Conservation (phyloP, 2,329 filamentous ascomycete genomes). For the Zasmidium citrigriseum region DNA sequence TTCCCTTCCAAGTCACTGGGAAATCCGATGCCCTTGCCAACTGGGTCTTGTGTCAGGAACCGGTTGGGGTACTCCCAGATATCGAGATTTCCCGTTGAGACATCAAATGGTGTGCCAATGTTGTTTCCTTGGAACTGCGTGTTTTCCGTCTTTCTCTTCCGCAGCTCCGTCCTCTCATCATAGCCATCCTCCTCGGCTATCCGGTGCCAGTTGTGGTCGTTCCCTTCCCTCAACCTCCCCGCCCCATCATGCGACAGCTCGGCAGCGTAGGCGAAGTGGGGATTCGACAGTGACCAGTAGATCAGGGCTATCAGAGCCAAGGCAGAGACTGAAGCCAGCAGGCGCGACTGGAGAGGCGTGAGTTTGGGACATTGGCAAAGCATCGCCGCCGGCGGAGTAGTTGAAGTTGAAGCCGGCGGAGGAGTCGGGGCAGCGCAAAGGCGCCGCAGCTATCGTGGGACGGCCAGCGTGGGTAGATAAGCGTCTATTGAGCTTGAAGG, state of each 20-base stretch:
- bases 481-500: not conserved
- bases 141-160: constrained; percentile 35
- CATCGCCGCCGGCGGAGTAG: constrained; percentile 21
- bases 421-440: constrained; percentile 17
- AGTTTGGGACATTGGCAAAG: constrained; percentile 52
- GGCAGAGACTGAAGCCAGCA: constrained; percentile 66
- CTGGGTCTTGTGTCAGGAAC: constrained; percentile 51
- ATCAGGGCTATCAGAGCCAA: constrained; percentile 61
- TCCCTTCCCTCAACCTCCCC: constrained; percentile 39
- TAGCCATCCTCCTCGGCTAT: constrained; percentile 39
- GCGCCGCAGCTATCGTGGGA: constrained; percentile 19
- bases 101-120: constrained; percentile 49
- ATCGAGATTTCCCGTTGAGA: constrained; percentile 62
- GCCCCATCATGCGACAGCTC: constrained; percentile 46
- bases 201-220: constrained; percentile 51
- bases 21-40: constrained; percentile 28
- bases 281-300: constrained; percentile 61
- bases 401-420: constrained; percentile 7
- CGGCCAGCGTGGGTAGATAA: constrained; percentile 9
- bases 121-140: constrained; percentile 59
- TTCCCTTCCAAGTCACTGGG: constrained; percentile 26
- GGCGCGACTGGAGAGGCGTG: constrained; percentile 70
- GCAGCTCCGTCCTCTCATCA: constrained; percentile 23
- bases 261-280: constrained; percentile 63
- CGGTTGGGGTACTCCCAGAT: constrained; percentile 65